Base-by-base conservation (phyloP, 257 asterid genomes). In the Rauvolfia tetraphylla region DNA sequence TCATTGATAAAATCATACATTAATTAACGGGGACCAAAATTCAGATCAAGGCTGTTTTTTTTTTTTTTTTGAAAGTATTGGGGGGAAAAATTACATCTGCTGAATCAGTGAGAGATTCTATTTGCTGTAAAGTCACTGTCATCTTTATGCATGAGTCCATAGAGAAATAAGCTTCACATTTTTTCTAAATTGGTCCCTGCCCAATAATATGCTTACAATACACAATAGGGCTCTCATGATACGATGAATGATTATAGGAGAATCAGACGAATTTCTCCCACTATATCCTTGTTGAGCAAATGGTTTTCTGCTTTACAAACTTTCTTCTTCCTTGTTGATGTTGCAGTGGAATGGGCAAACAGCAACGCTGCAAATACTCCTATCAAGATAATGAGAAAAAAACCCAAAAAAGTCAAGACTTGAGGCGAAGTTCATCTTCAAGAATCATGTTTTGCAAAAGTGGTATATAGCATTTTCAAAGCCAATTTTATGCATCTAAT, bases 241-340 rank as follows among this genome's bases (percentile, higher is more conserved):
- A 76, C 76, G 75, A 59, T 70, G 79, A 74, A 82, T 82, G 78
- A 82, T 82, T 77, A 79, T 70, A 44, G 41, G 68, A 53, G 81
- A 76, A 63, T 72, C 75, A 38, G 42, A 51, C n/a, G 36, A 67
- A 69, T 75, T 70, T 63, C 38, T 69, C 34, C 34, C 42, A 46
- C 69, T 72, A 7, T 34, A 17, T 34, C 31, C 57, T 76, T 63
- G 48, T 62, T 22, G 62, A 17, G 38, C 77, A 11, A 15, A 11
- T 20, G 18, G 46, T 31, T 20, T 54, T 53, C 71, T 48, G 53
- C 14, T 53, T 42, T 68, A 38, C 41, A 44, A 4, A 15, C 3
- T 20, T 53, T 5, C 34, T 51, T 17, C 34, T 42, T 57, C 12
- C n/a, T 29, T 73, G 22, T 15, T 69, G 48, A 56, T 44, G 27